These are phyloP conservation scores for Biancaea sappan DNA, from an alignment of 306 rosid species.

Conservation along the genomic window DNA sequence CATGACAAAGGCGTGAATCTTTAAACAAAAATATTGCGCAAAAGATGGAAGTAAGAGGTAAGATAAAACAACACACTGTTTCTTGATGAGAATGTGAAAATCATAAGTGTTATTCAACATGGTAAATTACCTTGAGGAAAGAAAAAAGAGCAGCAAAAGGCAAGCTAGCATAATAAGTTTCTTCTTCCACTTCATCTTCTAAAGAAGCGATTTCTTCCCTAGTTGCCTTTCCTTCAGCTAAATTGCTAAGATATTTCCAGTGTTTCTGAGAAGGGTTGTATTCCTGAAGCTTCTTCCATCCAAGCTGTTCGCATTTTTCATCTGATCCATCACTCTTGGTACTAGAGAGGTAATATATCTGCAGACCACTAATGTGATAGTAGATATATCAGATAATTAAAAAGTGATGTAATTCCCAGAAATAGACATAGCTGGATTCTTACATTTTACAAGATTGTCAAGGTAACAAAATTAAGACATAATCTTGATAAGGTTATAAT, in stretches of 20 bases:
- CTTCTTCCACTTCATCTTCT: constrained; percentile 78
- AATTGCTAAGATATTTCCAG: constrained; percentile 71
- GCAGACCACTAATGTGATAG: constrained; percentile 64
- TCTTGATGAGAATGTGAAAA: constrained; percentile 12
- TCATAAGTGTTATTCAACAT: background rate
- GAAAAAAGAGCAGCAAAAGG: constrained; percentile 90
- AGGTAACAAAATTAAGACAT: constrained; percentile 13
- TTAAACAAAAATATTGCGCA: background rate
- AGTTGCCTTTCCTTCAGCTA: constrained; percentile 63
- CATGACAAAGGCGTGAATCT: constrained; percentile 4
- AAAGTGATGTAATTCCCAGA: constrained; percentile 18
- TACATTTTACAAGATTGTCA: constrained; percentile 7
- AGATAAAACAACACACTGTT: background rate
- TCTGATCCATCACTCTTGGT: constrained; percentile 70
- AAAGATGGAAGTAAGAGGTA: background rate
- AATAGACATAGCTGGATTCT: constrained; percentile 17
- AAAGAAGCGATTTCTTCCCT: constrained; percentile 49
- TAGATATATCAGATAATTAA: constrained; percentile 36
- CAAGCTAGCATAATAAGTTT: constrained; percentile 85
- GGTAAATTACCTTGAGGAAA: constrained; percentile 71
- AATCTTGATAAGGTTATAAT: constrained; percentile 17
- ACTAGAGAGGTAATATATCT: constrained; percentile 82
- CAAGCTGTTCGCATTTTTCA: constrained; percentile 70
- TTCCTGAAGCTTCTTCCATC: constrained; percentile 84
- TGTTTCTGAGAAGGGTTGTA: constrained; percentile 68